A percentile compares a stretch with the other conserved stretches of the same genome.
Conservation (phyloP, 164 flowering plant genomes). For the Sedum album region DNA sequence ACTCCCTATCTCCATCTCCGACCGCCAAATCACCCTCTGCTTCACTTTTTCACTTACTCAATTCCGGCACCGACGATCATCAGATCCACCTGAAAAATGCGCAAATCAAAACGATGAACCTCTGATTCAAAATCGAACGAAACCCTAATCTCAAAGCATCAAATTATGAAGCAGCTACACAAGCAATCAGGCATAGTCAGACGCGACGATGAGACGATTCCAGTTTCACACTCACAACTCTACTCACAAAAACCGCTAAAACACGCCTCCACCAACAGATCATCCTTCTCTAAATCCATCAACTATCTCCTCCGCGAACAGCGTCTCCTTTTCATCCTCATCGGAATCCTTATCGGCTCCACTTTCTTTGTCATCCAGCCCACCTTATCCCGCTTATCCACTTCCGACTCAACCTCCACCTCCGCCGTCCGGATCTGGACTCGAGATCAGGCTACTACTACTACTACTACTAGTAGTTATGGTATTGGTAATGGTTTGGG, state of each 20-base stretch:
- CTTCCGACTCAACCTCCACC: neutral
- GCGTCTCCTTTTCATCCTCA: slow-evolving; percentile 25
- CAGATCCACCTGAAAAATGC: neutral
- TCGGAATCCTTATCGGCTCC: neutral
- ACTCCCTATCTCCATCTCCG: neutral
- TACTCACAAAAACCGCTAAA: slow-evolving; percentile 15
- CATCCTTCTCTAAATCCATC: neutral
- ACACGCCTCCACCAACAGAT: neutral
- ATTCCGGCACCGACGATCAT: no score
- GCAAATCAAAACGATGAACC: neutral
- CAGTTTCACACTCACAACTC: slow-evolving; percentile 16
- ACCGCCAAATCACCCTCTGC: neutral
- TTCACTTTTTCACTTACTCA: no score
- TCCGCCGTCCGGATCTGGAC: no score
- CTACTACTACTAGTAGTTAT: neutral
- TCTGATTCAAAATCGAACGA: neutral
- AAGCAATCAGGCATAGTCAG: neutral
- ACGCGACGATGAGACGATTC: neutral
- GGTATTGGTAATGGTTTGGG: slow-evolving; percentile 9
- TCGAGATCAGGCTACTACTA: no score
- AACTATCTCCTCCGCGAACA: slow-evolving; percentile 25
- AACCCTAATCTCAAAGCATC: neutral
- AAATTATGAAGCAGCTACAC: neutral
- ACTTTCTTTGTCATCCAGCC: neutral
- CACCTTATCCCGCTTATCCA: neutral